Conservation (phyloP, 176 grass and related monocot species). For the Tuctoria greenei region DNA sequence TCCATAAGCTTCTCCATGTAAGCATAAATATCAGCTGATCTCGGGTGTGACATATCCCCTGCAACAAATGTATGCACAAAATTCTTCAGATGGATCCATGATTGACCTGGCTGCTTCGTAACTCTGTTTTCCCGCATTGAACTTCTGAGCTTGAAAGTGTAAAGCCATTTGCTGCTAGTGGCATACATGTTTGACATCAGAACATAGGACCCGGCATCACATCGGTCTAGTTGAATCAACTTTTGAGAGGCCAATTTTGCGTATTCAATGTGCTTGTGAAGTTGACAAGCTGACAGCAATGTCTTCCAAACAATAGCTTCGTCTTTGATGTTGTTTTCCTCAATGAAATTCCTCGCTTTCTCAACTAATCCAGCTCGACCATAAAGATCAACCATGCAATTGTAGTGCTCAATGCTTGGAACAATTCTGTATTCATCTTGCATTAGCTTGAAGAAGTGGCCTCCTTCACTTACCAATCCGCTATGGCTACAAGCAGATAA, state of each 20-base stretch:
- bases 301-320: slow-evolving; percentile 62
- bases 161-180: slow-evolving; percentile 52
- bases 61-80: slow-evolving; percentile 44
- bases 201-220: slow-evolving; percentile 58
- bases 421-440: slow-evolving; percentile 48
- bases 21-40: slow-evolving; percentile 44
- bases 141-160: slow-evolving; percentile 56
- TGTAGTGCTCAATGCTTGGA: slow-evolving; percentile 59
- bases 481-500: slow-evolving; percentile 60
- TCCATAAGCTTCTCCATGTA: slow-evolving; percentile 45
- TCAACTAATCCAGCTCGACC: slow-evolving; percentile 53
- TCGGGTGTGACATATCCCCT: slow-evolving; percentile 41
- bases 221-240: slow-evolving; percentile 51
- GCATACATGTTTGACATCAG: slow-evolving; percentile 72
- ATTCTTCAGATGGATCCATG: slow-evolving; percentile 64
- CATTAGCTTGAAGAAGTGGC: slow-evolving; percentile 49
- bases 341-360: slow-evolving; percentile 54
- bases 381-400: slow-evolving; percentile 76
- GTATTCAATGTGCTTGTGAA: slow-evolving; percentile 57
- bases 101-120: slow-evolving; percentile 48
- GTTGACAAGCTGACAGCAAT: slow-evolving; percentile 54
- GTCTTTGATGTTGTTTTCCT: slow-evolving; percentile 47
- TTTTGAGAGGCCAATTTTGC: slow-evolving; percentile 52
- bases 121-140: slow-evolving; percentile 51
- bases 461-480: slow-evolving; percentile 47